Conservation (phyloP, 768 basidiomycete genomes). For the Russula earlei region DNA sequence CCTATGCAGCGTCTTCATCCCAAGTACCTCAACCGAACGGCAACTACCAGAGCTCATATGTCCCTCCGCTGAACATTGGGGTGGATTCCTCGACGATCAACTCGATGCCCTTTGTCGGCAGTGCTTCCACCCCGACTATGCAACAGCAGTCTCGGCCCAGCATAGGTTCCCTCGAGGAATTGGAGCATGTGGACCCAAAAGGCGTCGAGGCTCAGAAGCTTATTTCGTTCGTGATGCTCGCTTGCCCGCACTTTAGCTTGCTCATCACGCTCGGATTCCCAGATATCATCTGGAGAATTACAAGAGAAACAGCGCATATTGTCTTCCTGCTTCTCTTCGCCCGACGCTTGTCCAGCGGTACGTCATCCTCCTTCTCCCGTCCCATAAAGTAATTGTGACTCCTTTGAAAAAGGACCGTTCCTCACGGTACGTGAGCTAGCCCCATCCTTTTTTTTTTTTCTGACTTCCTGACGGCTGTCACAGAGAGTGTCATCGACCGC, state of each 20-base stretch:
- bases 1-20: conserved; percentile 23
- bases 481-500: conserved; percentile 86
- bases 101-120: conserved; percentile 36
- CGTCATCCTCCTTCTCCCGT: conserved; percentile 10
- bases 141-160: conserved; percentile 29
- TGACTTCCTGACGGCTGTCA: conserved; percentile 1
- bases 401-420: conserved; percentile 45
- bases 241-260: background rate
- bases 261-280: background rate
- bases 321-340: conserved; percentile 77
- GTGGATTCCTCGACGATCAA: conserved; percentile 43
- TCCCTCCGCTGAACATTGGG: conserved; percentile 48
- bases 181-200: conserved; percentile 63
- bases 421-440: conserved; percentile 51
- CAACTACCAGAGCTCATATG: conserved; percentile 36
- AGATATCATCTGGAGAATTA: conserved; percentile 92
- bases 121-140: conserved; percentile 22
- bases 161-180: conserved; percentile 25
- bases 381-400: background rate
- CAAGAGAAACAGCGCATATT: conserved; percentile 76
- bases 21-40: conserved; percentile 14
- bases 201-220: conserved; percentile 74
- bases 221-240: conserved; percentile 45
- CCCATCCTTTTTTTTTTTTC: background rate
- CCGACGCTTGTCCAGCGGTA: conserved; percentile 85